Evolutionary conservation across 106 monocot species (phyloP), one percentile per base, ranked within the genome.

Genomic region (Ottelia alismoides): DNA sequence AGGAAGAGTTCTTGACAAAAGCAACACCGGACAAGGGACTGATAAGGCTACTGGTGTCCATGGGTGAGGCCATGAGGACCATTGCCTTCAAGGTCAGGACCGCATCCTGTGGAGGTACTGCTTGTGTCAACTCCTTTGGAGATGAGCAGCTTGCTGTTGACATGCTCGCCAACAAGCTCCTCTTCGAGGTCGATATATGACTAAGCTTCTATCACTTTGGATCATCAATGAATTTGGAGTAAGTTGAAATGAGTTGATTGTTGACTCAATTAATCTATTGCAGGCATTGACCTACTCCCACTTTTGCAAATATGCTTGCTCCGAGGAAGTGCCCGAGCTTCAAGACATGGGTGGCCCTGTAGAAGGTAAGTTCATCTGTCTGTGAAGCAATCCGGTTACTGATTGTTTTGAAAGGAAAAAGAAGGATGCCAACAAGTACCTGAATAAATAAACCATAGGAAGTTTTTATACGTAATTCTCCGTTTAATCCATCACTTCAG

Each of bases 71-170:
- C 1, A 20, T 94, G 62, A 72, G 94, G 69, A 94, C 94, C 55
- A 88, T 88, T 61, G 71, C 94, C 46, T 88, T 94, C 76, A 94
- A 94, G 70, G 94, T 94, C 49, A 65, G 82, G 61, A 94, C 94
- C 0, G 94, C 94, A 1, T 84, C 94, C 0, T 94, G 94, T 23
- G 64, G 88, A 17, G 94, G 94, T 12, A 94, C 94, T 11, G 94
- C 94, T 2, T 94, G 94, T 49, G 81, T 94, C 20, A 94, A 94
- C 81, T 51, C 88, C 18, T 94, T 94, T 21, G 94, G 94, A 1
- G 94, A 94, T 20, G 94, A 94, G 63, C 94, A 94, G 63, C 84
- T 94, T 10, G 94, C 94, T 1, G 94, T 94, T 11, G 94, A 94
- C 47, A 23, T 94, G 78, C 81, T 94, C 45, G 94, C 94, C 12